phyloP scores from a whole-genome alignment of 495 filamentous ascomycete genomes.

The Penicillium silybi region DNA sequence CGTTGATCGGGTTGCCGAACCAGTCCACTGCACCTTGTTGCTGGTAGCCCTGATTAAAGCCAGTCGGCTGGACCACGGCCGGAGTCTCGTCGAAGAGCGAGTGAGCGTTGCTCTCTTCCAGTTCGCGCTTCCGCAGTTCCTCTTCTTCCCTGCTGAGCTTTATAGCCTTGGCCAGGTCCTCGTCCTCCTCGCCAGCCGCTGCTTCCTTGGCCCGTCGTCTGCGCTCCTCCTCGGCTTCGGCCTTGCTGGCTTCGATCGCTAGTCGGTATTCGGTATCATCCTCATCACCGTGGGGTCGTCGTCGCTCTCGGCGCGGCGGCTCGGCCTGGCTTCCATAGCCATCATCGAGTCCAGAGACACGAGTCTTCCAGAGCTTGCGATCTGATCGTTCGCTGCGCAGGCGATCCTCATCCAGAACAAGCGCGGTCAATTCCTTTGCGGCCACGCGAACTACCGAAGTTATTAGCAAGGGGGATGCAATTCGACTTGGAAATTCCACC shows the following conservation, averaged over 20 bases:
- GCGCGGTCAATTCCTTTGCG: conserved; percentile 91
- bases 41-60: conserved; percentile 94
- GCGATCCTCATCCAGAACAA: conserved; percentile 93
- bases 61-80: conserved; percentile 71
- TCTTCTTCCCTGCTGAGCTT: conserved; percentile 96
- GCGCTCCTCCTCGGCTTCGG: conserved; percentile 90
- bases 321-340: conserved; percentile 44
- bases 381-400: conserved; percentile 87
- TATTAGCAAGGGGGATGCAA: not conserved
- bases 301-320: conserved; percentile 40
- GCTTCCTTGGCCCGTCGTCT: conserved; percentile 59
- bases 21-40: conserved; percentile 94
- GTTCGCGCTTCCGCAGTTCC: conserved; percentile 75
- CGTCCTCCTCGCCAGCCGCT: conserved; percentile 56
- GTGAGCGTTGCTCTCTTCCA: conserved; percentile 84
- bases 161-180: conserved; percentile 91
- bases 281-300: conserved; percentile 59
- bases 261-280: conserved; percentile 91
- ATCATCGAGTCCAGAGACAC: conserved; percentile 90
- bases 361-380: conserved; percentile 93
- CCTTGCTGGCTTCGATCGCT: conserved; percentile 94
- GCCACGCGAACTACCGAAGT: conserved; percentile 74
- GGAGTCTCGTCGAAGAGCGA: conserved; percentile 86
- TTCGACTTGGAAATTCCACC: conserved; percentile 4
- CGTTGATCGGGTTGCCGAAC: conserved; percentile 85